Evolutionary conservation across 352 stramenopile genomes (phyloP), one percentile per base, ranked within the genome.

Genomic region (Phytopythium oedochilum): DNA sequence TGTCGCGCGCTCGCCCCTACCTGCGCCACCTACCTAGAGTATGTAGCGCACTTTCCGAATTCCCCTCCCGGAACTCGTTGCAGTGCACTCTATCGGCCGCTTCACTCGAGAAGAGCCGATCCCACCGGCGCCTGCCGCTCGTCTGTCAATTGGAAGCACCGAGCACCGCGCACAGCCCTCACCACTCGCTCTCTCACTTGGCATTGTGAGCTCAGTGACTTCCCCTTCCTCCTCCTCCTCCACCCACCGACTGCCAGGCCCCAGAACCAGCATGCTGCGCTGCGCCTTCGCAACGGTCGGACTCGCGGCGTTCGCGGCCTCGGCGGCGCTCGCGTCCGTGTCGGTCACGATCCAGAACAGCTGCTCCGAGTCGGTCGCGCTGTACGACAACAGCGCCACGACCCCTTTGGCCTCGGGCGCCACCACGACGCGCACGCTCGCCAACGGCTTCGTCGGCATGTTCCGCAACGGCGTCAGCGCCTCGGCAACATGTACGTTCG

Each of bases 351-450:
- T 76, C 50, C 62, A 64, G 35, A 78, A 78, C 59, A 70, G 60
- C 26, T 78, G 70, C 64, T 74, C 70, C 25, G 65, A 72, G 49
- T 75, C 57, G 28, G 60, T 88, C 42, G 53, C 70, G 31, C 59
- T 88, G 3, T 88, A 73, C 56, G 78, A 88, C 66, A 88, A 88
- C 72, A 69, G 56, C 45, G 71, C 57, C 28, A 68, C 62, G 22
- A 62, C 58, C 20, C 57, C 71, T 20, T 61, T 88, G 23, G 63
- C 66, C 0, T 60, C 73, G 5, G 71, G 73, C 10, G 65, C 61
- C 25, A 65, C 64, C 12, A 76, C 67, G 11, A 75, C 65, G 29
- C 68, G 71, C 12, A 68, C 73, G 12, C 54, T 85, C 20, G 25
- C 63, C n/a, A 69, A 64, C 31, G 62, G 70, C 14, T 84, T 66